phyloP scores from a whole-genome alignment of 495 filamentous ascomycete species.

The Penicillium longicatenatum region DNA sequence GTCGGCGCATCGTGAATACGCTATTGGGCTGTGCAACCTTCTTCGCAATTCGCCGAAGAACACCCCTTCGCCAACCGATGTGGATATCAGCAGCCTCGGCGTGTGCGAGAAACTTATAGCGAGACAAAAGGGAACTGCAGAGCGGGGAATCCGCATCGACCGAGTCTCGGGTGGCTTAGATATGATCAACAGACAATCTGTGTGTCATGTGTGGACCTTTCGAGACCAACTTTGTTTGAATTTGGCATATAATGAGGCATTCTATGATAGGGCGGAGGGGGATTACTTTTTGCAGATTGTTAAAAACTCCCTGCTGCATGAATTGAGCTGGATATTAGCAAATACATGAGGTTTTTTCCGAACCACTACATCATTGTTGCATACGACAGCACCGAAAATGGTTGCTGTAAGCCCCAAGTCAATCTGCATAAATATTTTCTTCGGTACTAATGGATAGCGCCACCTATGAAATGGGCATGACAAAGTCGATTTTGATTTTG shows the following conservation, averaged over 20 bases:
- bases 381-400: neutral
- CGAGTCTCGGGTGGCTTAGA: constrained; percentile 6
- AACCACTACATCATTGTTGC: neutral
- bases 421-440: neutral
- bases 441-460: no score
- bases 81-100: constrained; percentile 7
- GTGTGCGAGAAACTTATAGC: constrained; percentile 2
- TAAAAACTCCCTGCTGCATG: constrained; percentile 5
- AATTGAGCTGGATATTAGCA: neutral
- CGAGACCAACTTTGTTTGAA: constrained; percentile 9
- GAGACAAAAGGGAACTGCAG: constrained; percentile 9
- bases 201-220: constrained; percentile 11
- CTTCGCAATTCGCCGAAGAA: constrained; percentile 4
- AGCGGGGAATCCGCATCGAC: constrained; percentile 7
- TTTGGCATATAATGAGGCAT: constrained; percentile 6
- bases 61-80: constrained; percentile 3
- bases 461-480: no score
- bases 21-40: constrained; percentile 5
- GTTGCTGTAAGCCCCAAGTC: neutral
- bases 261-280: constrained; percentile 1
- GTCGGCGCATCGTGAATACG: constrained; percentile 6
- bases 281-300: constrained; percentile 7
- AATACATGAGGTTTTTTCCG: neutral
- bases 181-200: constrained; percentile 4
- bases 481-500: no score